These are phyloP conservation scores for Xylogone sp. DNA, from an alignment of 2,329 filamentous ascomycete species.

Conservation along the genomic window DNA sequence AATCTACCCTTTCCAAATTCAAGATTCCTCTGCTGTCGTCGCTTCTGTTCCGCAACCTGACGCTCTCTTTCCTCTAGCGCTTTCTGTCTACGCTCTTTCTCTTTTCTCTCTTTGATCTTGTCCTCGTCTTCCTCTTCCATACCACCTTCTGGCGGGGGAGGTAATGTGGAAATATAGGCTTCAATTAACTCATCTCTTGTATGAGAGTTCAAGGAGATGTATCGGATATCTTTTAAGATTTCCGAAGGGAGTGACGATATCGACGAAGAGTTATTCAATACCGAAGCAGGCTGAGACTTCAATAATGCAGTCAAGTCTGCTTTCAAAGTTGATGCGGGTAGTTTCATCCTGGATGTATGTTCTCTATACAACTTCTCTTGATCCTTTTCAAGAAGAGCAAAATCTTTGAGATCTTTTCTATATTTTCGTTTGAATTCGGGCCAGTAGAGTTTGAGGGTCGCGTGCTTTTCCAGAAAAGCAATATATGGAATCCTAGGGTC, in stretches of 20 bases:
- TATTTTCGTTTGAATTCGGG: slow-evolving; percentile 92
- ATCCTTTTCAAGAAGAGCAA: slow-evolving; percentile 68
- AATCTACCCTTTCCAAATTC: slow-evolving; percentile 57
- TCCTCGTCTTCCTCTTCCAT: slow-evolving; percentile 48
- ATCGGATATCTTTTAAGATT: slow-evolving; percentile 64
- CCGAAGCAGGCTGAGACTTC: slow-evolving; percentile 52
- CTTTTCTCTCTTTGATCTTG: slow-evolving; percentile 45
- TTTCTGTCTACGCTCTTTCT: slow-evolving; percentile 56
- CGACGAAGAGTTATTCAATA: slow-evolving; percentile 57
- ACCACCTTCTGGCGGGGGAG: slow-evolving; percentile 48
- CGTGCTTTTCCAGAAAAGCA: slow-evolving; percentile 73
- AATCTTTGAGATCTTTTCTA: slow-evolving; percentile 82
- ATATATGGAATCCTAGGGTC: slow-evolving; percentile 84
- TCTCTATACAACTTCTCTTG: slow-evolving; percentile 78
- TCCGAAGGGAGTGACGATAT: slow-evolving; percentile 55
- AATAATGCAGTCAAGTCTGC: slow-evolving; percentile 65
- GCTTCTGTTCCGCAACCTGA: slow-evolving; percentile 59
- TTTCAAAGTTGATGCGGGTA: slow-evolving; percentile 63
- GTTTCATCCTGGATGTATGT: slow-evolving; percentile 62
- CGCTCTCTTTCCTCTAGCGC: slow-evolving; percentile 64
- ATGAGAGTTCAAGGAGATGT: slow-evolving; percentile 59
- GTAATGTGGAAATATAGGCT: slow-evolving; percentile 61
- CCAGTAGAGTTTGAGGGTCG: slow-evolving; percentile 93
- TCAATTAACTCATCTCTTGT: slow-evolving; percentile 63
- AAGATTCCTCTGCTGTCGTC: slow-evolving; percentile 54